Conservation (phyloP, 352 stramenopile genomes). For the Pythium myriotylum region DNA sequence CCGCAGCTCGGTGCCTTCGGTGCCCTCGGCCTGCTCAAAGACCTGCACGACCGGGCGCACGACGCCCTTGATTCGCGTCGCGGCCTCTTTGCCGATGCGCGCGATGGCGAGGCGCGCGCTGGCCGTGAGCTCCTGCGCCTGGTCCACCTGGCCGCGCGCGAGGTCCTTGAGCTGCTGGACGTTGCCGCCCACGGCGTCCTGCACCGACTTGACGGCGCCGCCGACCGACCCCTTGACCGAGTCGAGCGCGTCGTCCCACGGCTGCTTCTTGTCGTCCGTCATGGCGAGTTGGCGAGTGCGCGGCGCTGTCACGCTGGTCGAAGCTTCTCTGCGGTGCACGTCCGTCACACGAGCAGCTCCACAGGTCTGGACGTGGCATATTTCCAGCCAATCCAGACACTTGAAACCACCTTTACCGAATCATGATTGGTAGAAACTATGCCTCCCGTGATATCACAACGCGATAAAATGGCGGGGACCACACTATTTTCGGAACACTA, state of each 20-base stretch:
- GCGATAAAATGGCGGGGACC: too few species aligned
- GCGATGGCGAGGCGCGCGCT: constrained; percentile 52
- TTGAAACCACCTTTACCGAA: too few species aligned
- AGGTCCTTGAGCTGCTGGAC: constrained; percentile 52
- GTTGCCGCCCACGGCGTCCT: constrained; percentile 35
- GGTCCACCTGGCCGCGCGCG: constrained; percentile 42
- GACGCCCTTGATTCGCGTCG: constrained; percentile 37
- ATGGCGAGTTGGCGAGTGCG: too few species aligned
- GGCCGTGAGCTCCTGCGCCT: constrained; percentile 67
- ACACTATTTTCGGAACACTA: too few species aligned
- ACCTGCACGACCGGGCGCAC: constrained; percentile 58
- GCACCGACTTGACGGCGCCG: constrained; percentile 49
- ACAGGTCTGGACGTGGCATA: too few species aligned
- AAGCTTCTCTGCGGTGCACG: too few species aligned
- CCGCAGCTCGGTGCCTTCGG: constrained; percentile 68
- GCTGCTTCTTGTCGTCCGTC: constrained; percentile 54
- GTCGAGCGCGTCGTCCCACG: constrained; percentile 51
- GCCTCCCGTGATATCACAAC: too few species aligned
- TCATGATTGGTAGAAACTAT: too few species aligned
- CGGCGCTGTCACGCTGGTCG: too few species aligned
- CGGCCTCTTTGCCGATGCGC: constrained; percentile 41
- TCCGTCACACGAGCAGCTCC: too few species aligned
- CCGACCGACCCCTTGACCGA: constrained; percentile 54
- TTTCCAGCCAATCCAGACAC: too few species aligned
- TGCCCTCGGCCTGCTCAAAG: constrained; percentile 63